phyloP scores from a whole-genome alignment of 192 early-diverging fungal genomes.

The Spizellomyces punctatus region DNA sequence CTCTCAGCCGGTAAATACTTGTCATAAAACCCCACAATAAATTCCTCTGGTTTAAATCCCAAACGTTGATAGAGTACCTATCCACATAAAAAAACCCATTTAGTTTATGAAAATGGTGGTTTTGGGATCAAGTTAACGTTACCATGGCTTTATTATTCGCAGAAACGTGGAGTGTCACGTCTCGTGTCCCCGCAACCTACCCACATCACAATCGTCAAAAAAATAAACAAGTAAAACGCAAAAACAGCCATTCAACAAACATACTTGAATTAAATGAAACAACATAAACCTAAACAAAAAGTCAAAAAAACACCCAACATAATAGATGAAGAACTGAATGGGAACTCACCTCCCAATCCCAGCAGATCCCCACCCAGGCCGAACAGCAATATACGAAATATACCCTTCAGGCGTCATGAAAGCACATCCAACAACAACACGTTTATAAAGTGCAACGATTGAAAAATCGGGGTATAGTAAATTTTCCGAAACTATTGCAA shows the following conservation, averaged over 20 bases:
- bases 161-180: slow-evolving; percentile 90
- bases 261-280: slow-evolving; percentile 77
- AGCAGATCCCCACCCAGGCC: slow-evolving; percentile 79
- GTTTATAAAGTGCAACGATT: slow-evolving; percentile 79
- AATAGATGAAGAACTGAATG: neutral
- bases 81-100: no score
- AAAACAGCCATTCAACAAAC: no score
- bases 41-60: slow-evolving; percentile 94
- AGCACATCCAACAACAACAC: slow-evolving; percentile 83
- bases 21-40: slow-evolving; percentile 88
- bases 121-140: no score
- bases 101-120: no score
- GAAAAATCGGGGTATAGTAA: slow-evolving; percentile 82
- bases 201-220: no score
- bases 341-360: slow-evolving; percentile 84
- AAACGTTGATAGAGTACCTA: slow-evolving; percentile 90
- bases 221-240: no score
- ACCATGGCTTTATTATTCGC: slow-evolving; percentile 88
- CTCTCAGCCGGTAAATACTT: slow-evolving; percentile 80
- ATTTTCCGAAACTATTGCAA: slow-evolving; percentile 72
- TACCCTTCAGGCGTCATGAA: slow-evolving; percentile 93
- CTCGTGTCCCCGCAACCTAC: slow-evolving; percentile 59
- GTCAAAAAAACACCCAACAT: slow-evolving; percentile 25
- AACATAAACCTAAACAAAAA: slow-evolving; percentile 66
- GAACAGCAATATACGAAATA: slow-evolving; percentile 84